Percentiles rank a stretch among this genome's conserved stretches.
These are phyloP conservation scores for Debaryomyces castellii DNA, from an alignment of 805 yeast genomes.

Conservation along the genomic window DNA sequence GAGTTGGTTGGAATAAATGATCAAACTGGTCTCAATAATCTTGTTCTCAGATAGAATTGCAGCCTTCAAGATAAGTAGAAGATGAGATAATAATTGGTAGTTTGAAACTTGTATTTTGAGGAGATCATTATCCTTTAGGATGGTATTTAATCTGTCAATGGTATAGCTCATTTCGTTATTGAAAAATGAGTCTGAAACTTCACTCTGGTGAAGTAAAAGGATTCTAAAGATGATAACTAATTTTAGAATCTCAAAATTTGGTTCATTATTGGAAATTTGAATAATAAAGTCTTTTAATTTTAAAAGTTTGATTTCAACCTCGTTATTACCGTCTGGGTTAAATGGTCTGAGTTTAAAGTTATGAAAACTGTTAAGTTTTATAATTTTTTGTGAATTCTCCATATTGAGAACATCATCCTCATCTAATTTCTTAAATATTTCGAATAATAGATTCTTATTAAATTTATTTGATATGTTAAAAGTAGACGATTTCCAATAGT, in stretches of 20 bases:
- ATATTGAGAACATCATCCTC: conserved; percentile 10
- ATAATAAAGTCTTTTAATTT: conserved; percentile 1
- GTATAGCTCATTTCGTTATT: conserved; percentile 17
- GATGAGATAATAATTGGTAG: conserved; percentile 30
- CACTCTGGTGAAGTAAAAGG: conserved; percentile 18
- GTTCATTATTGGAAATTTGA: conserved; percentile 4
- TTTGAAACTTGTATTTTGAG: conserved; percentile 27
- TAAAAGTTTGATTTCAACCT: neutral
- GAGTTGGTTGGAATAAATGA: conserved; percentile 19
- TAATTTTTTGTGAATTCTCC: conserved; percentile 5
- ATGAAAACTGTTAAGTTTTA: conserved; percentile 2
- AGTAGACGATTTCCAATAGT: conserved; percentile 15
- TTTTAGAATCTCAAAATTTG: conserved; percentile 6
- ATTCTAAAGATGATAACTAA: conserved; percentile 20
- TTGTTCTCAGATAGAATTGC: conserved; percentile 19
- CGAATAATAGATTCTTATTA: conserved; percentile 8
- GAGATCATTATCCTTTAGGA: conserved; percentile 5
- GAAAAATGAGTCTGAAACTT: conserved; percentile 12
- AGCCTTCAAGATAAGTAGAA: conserved; percentile 30
- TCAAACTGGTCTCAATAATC: conserved; percentile 11
- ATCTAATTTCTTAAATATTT: conserved; percentile 8
- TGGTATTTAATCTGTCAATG: conserved; percentile 14
- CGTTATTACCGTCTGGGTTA: neutral
- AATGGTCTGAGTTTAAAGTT: conserved; percentile 3
- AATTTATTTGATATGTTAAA: conserved; percentile 9